Evolutionary conservation across 2,329 filamentous ascomycete genomes (phyloP).

Genomic region (Trichoderma endophyticum): DNA sequence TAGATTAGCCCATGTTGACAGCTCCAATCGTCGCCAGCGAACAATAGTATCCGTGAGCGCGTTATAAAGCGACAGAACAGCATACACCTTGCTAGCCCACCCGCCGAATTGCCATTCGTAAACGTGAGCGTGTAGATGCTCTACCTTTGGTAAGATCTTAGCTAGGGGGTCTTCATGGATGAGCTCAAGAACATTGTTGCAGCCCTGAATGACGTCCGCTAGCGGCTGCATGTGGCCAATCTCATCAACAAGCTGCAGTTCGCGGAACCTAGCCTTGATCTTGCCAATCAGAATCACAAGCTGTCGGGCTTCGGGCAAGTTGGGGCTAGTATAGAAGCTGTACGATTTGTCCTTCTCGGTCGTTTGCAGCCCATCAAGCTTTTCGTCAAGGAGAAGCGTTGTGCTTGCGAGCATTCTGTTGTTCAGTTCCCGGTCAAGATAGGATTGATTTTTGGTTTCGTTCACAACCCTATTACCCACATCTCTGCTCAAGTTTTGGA

Average conservation of each 20-base stretch:
- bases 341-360: constrained; percentile 48
- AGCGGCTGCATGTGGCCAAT: constrained; percentile 72
- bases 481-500: constrained; percentile 44
- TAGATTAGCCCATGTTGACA: constrained; percentile 86
- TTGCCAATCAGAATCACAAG: constrained; percentile 67
- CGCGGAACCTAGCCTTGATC: constrained; percentile 68
- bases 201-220: constrained; percentile 71
- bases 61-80: constrained; percentile 67
- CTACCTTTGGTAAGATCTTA: constrained; percentile 78
- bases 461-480: constrained; percentile 39
- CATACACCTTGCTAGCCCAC: constrained; percentile 79
- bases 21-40: constrained; percentile 83
- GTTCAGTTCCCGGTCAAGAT: constrained; percentile 40
- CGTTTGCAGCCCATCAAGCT: constrained; percentile 44
- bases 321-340: constrained; percentile 87
- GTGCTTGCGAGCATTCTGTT: constrained; percentile 62
- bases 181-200: constrained; percentile 71
- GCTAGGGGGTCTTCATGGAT: constrained; percentile 79
- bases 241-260: constrained; percentile 64
- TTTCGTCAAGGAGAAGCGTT: constrained; percentile 62
- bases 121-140: constrained; percentile 80
- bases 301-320: constrained; percentile 71
- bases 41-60: constrained; percentile 77
- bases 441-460: constrained; percentile 29
- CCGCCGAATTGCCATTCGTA: constrained; percentile 89